These are phyloP conservation scores for Pichia sp. DNA, from an alignment of 1,139 yeast species.

Conservation along the genomic window DNA sequence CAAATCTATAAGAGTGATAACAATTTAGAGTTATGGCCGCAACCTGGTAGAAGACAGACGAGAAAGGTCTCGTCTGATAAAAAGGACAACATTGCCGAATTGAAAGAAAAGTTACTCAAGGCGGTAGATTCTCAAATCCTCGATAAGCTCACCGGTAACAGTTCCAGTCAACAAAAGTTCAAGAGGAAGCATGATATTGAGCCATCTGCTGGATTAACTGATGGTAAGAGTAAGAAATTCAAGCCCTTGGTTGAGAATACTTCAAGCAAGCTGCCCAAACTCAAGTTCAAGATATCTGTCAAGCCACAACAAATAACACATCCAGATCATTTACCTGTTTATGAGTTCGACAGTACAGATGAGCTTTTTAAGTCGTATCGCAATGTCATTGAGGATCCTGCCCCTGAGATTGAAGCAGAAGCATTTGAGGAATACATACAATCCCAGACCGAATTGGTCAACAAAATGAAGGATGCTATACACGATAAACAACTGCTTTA, in stretches of 20 bases:
- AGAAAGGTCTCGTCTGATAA: conserved; percentile 12
- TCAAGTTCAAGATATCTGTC: conserved; percentile 41
- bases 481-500: conserved; percentile 38
- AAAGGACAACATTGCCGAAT: neutral
- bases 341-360: conserved; percentile 34
- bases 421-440: conserved; percentile 43
- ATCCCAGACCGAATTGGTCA: conserved; percentile 36
- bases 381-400: conserved; percentile 47
- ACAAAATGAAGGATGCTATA: conserved; percentile 49
- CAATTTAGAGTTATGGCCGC: conserved; percentile 32
- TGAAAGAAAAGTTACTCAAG: conserved; percentile 4
- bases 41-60: conserved; percentile 12
- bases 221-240: too few relatives aligned
- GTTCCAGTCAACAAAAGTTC: too few relatives aligned
- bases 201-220: too few relatives aligned
- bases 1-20: conserved; percentile 24
- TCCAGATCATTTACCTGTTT: conserved; percentile 57
- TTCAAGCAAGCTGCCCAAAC: conserved; percentile 17
- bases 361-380: conserved; percentile 44
- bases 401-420: conserved; percentile 30
- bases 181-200: too few relatives aligned
- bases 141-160: too few relatives aligned
- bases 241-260: too few relatives aligned
- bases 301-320: conserved; percentile 66
- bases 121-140: conserved; percentile 2